A percentile compares a stretch with the other conserved stretches of the same genome.
phyloP scores from a whole-genome alignment of 495 filamentous ascomycete species.

The Lasiosphaeria miniovina region DNA sequence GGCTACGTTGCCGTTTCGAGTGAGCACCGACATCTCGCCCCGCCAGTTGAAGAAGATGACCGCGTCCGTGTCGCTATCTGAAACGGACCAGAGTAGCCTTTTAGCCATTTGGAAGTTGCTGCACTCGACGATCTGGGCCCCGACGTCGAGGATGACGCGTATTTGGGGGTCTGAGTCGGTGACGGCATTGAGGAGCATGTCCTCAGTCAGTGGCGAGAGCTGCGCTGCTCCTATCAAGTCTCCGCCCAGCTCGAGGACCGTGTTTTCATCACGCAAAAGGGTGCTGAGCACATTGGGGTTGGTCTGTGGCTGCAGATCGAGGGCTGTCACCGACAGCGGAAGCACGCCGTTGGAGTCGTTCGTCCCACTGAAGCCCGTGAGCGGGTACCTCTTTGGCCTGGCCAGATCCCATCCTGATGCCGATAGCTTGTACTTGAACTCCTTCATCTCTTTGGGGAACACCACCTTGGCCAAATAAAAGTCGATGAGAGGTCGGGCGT shows the following conservation, averaged over 20 bases:
- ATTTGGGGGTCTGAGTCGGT: slow-evolving; percentile 36
- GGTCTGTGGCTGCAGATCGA: slow-evolving; percentile 60
- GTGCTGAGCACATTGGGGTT: slow-evolving; percentile 61
- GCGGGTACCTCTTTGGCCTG: slow-evolving; percentile 44
- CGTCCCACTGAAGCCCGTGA: slow-evolving; percentile 71
- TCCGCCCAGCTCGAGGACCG: slow-evolving; percentile 32
- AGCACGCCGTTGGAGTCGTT: slow-evolving; percentile 61
- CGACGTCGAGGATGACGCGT: slow-evolving; percentile 68
- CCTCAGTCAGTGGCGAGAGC: slow-evolving; percentile 31
- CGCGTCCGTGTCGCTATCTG: slow-evolving; percentile 34
- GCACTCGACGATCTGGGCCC: slow-evolving; percentile 68
- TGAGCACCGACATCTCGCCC: slow-evolving; percentile 49
- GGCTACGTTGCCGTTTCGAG: slow-evolving; percentile 44
- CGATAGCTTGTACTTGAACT: slow-evolving; percentile 63
- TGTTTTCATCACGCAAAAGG: slow-evolving; percentile 57
- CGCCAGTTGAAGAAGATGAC: slow-evolving; percentile 54
- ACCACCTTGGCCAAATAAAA: slow-evolving; percentile 62
- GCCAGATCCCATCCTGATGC: slow-evolving; percentile 70
- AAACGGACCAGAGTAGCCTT: slow-evolving; percentile 40
- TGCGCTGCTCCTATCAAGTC: background rate
- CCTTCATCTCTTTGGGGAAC: slow-evolving; percentile 62
- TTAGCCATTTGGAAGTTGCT: slow-evolving; percentile 54
- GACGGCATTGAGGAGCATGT: slow-evolving; percentile 47
- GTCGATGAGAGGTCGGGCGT: slow-evolving; percentile 53
- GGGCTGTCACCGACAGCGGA: slow-evolving; percentile 53